These are phyloP conservation scores for Phylloboletellus chloephorus DNA, from an alignment of 1,284 basidiomycete genomes.

Conservation along the genomic window DNA sequence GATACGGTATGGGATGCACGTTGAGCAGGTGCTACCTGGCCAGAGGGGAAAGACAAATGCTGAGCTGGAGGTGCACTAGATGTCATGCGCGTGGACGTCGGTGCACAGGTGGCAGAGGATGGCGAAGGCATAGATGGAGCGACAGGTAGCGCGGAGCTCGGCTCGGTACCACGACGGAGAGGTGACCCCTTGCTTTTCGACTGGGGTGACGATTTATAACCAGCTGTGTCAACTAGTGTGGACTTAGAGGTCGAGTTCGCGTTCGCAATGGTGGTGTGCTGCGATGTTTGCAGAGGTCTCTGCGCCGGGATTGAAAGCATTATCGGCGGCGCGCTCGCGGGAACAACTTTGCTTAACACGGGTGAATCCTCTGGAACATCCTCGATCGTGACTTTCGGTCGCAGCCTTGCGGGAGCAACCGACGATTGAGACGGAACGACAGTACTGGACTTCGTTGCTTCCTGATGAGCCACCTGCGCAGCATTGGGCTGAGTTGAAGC, in stretches of 20 bases:
- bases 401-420: constrained; percentile 9
- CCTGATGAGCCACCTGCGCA: constrained; percentile 11
- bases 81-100: constrained; percentile 17
- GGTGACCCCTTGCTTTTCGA: constrained; percentile 20
- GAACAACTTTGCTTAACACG: constrained; percentile 11
- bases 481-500: constrained; percentile 5
- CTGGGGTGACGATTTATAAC: constrained; percentile 21
- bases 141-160: neutral
- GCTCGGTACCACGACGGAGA: constrained; percentile 13
- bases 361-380: constrained; percentile 26
- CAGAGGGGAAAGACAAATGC: constrained; percentile 6
- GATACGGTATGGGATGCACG: constrained; percentile 16
- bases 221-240: constrained; percentile 9
- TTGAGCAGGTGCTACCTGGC: constrained; percentile 13
- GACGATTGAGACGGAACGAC: constrained; percentile 11
- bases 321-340: constrained; percentile 3
- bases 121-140: constrained; percentile 23
- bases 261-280: constrained; percentile 8
- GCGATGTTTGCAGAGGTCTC: constrained; percentile 12
- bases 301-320: constrained; percentile 5
- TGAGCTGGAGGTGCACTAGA: constrained; percentile 25
- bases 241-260: constrained; percentile 7
- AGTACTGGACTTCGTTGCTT: constrained; percentile 8
- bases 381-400: constrained; percentile 31
- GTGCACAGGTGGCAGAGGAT: constrained; percentile 1